Conservation (phyloP, 768 basidiomycete genomes). For the Ramaria rubella region DNA sequence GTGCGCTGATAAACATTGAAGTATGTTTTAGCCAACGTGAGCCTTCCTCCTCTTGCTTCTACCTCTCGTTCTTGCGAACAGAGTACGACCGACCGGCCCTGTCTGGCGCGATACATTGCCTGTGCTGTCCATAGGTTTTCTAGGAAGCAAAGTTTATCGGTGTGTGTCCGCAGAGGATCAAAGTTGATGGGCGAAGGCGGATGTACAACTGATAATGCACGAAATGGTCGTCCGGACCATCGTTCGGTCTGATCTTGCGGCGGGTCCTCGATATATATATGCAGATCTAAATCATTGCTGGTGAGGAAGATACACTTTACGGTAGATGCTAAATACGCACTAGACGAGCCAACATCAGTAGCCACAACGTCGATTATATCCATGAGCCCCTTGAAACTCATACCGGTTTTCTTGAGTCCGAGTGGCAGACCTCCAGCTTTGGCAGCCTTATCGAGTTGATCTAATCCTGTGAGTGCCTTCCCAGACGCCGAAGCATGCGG, state of each 20-base stretch:
- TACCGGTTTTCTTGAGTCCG: slow-evolving; percentile 69
- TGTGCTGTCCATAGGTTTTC: slow-evolving; percentile 88
- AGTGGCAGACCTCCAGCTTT: slow-evolving; percentile 45
- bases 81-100: slow-evolving; percentile 67
- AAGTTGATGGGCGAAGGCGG: slow-evolving; percentile 62
- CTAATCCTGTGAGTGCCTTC: slow-evolving; percentile 63
- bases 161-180: slow-evolving; percentile 56
- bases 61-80: slow-evolving; percentile 71
- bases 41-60: slow-evolving; percentile 53
- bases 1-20: slow-evolving; percentile 85
- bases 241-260: slow-evolving; percentile 77
- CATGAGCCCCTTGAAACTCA: slow-evolving; percentile 79
- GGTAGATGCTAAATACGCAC: slow-evolving; percentile 23
- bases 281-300: slow-evolving; percentile 52
- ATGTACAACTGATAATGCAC: slow-evolving; percentile 69
- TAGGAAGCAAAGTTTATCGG: slow-evolving; percentile 76
- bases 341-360: slow-evolving; percentile 38
- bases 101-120: slow-evolving; percentile 66
- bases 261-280: slow-evolving; percentile 76
- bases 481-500: slow-evolving; percentile 74
- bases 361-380: slow-evolving; percentile 80
- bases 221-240: slow-evolving; percentile 84
- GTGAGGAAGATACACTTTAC: slow-evolving; percentile 12
- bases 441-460: slow-evolving; percentile 68
- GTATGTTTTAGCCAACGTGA: slow-evolving; percentile 71